Percentiles rank a stretch among this genome's conserved stretches.
Conservation (phyloP, 768 basidiomycete species). For the Serpula lacrymans region DNA sequence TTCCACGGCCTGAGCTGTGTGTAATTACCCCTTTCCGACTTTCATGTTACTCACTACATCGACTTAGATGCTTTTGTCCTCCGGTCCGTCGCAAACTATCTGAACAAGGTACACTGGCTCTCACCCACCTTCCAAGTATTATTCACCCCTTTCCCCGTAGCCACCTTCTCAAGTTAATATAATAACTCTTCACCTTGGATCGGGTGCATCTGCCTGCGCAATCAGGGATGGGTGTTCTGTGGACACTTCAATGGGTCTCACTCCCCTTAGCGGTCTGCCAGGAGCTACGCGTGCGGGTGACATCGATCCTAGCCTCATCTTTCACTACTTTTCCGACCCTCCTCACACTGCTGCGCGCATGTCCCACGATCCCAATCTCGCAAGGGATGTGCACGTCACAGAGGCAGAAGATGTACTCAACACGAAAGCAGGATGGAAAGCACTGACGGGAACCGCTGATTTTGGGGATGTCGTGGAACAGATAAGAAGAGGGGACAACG, state of each 20-base stretch:
- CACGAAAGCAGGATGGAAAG: constrained; percentile 73
- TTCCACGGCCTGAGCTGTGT: constrained; percentile 84
- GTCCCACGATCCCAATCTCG: constrained; percentile 47
- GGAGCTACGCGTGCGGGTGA: constrained; percentile 85
- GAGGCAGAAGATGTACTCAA: constrained; percentile 72
- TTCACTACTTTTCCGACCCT: constrained; percentile 84
- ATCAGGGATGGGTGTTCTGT: constrained; percentile 70
- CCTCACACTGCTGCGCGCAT: constrained; percentile 51
- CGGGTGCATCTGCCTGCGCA: constrained; percentile 83
- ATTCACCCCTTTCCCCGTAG: constrained; percentile 25
- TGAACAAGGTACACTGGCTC: constrained; percentile 44
- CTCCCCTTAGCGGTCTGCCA: constrained; percentile 83
- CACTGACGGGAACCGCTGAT: constrained; percentile 77
- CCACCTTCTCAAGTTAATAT: constrained; percentile 58
- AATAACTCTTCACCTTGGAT: constrained; percentile 84
- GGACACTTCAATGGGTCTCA: constrained; percentile 92
- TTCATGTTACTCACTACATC: neutral
- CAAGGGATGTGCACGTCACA: constrained; percentile 52
- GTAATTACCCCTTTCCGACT: neutral
- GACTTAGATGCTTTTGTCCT: constrained; percentile 64
- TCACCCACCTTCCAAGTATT: neutral
- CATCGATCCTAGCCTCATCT: constrained; percentile 84
- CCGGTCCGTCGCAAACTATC: constrained; percentile 52
- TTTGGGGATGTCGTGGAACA: constrained; percentile 62
- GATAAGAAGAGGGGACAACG: constrained; percentile 18